Conservation (phyloP, 352 stramenopile genomes). For the Pythium scleroteichum region DNA sequence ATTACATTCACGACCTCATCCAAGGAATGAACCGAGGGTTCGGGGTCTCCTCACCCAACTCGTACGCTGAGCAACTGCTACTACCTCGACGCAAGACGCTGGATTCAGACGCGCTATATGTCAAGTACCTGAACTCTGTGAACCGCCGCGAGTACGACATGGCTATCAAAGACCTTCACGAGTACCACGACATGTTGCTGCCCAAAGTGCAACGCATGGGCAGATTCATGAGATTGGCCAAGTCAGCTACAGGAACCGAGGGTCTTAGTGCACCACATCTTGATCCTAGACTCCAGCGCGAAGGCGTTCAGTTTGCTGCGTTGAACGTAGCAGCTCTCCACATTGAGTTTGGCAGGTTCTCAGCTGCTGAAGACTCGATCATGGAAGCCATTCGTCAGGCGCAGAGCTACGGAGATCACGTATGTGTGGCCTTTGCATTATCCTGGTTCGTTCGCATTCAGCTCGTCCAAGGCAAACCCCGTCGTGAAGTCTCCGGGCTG, state of each 20-base stretch:
- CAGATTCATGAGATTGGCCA: background rate
- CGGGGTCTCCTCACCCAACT: conserved; percentile 7
- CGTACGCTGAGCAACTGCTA: background rate
- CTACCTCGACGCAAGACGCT: conserved; percentile 26
- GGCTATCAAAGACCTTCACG: conserved; percentile 90
- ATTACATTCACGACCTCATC: conserved; percentile 53
- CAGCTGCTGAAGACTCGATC: conserved; percentile 80
- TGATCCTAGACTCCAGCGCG: background rate
- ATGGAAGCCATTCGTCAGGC: conserved; percentile 92
- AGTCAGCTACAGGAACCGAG: conserved; percentile 6
- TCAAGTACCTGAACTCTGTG: conserved; percentile 86
- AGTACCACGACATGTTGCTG: conserved; percentile 93
- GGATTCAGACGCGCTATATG: conserved; percentile 73
- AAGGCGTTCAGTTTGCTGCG: conserved; percentile 87
- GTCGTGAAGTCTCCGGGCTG: conserved; percentile 47
- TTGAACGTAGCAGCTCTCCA: conserved; percentile 89
- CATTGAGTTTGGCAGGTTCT: conserved; percentile 81
- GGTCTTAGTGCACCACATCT: background rate
- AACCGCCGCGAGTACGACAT: conserved; percentile 79
- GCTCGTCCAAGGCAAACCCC: conserved; percentile 56
- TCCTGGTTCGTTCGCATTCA: conserved; percentile 85
- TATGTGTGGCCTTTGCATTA: conserved; percentile 92
- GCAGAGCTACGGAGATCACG: conserved; percentile 90
- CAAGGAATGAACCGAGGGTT: conserved; percentile 32
- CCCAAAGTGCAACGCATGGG: conserved; percentile 14